These are phyloP conservation scores for Ganoderma meredithae DNA, from an alignment of 1,284 basidiomycete species.

Conservation along the genomic window DNA sequence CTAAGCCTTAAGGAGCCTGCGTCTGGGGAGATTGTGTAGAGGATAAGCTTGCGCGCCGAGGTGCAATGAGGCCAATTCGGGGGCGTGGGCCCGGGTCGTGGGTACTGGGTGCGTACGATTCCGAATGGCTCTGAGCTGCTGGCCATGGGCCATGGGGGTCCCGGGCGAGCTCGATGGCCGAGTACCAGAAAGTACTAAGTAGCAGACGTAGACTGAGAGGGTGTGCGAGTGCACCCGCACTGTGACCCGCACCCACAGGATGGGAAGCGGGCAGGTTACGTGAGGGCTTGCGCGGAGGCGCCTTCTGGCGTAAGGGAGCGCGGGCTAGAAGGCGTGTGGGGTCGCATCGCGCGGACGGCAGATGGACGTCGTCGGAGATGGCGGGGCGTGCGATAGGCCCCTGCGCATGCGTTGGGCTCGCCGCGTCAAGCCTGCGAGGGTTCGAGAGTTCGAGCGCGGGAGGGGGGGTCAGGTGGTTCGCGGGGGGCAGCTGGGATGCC, in stretches of 20 bases:
- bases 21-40: not conserved
- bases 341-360: constrained; percentile 7
- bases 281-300: constrained; percentile 11
- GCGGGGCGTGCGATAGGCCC: constrained; percentile 9
- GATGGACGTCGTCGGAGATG: constrained; percentile 14
- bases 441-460: not conserved
- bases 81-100: constrained; percentile 1
- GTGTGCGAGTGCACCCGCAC: no score
- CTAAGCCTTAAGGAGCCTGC: not conserved
- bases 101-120: not conserved
- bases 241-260: not conserved
- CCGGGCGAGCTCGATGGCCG: not conserved
- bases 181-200: no score
- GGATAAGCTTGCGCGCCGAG: constrained; percentile 5
- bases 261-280: constrained; percentile 18
- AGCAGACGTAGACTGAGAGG: no score
- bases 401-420: not conserved
- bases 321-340: constrained; percentile 13
- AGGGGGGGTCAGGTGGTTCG: constrained; percentile 3
- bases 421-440: not conserved
- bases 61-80: constrained; percentile 7
- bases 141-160: constrained; percentile 5
- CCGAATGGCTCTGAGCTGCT: no score
- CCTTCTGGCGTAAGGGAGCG: constrained; percentile 15
- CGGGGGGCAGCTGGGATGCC: not conserved